These are phyloP conservation scores for Vaccinium corymbosum DNA, from an alignment of 148 eudicot genomes.

Conservation along the genomic window DNA sequence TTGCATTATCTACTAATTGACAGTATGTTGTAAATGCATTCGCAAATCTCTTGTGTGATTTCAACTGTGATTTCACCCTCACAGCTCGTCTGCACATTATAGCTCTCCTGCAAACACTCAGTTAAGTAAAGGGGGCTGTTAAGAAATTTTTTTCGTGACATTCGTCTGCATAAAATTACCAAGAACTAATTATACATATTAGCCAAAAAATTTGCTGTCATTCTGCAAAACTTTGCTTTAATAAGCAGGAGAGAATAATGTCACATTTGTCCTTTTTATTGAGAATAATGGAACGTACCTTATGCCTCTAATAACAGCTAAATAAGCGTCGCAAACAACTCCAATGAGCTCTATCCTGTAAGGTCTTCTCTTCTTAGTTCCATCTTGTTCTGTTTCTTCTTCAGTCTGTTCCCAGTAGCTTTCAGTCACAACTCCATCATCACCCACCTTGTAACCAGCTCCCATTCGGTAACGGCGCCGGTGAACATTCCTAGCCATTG, in stretches of 20 bases:
- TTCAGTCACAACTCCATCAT: slow-evolving; percentile 67
- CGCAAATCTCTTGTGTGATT: slow-evolving; percentile 98
- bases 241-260: not conserved
- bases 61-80: slow-evolving; percentile 86
- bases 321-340: slow-evolving; percentile 93
- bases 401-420: slow-evolving; percentile 91
- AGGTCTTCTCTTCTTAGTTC: slow-evolving; percentile 66
- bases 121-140: not conserved
- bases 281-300: slow-evolving; percentile 37
- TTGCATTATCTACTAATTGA: slow-evolving; percentile 86
- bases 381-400: slow-evolving; percentile 59
- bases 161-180: not conserved
- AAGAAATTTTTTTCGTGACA: not conserved
- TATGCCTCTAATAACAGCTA: slow-evolving; percentile 95
- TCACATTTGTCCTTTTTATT: not conserved
- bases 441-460: slow-evolving; percentile 72
- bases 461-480: slow-evolving; percentile 94
- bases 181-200: not conserved
- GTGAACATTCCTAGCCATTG: slow-evolving; percentile 98
- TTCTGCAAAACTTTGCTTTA: not conserved
- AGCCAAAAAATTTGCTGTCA: not conserved
- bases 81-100: slow-evolving; percentile 91
- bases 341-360: slow-evolving; percentile 99
- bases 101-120: slow-evolving; percentile 65
- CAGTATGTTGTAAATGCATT: slow-evolving; percentile 79